Percentiles rank a stretch among this genome's conserved stretches.
These are phyloP conservation scores for Suillus spraguei DNA, from an alignment of 768 basidiomycete species.

Conservation along the genomic window DNA sequence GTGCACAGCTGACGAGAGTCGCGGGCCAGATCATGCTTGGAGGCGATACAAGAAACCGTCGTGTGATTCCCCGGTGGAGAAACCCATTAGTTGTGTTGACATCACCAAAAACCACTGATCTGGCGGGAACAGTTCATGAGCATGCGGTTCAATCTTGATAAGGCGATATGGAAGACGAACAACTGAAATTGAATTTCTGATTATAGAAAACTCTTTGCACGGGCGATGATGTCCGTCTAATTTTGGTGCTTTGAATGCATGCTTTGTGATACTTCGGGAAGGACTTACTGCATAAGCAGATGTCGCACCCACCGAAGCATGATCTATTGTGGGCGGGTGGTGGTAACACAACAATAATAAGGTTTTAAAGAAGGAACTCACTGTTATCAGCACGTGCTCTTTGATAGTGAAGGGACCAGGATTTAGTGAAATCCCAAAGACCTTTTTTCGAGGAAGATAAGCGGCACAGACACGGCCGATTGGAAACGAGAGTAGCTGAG, in stretches of 20 bases:
- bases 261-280: constrained; percentile 17
- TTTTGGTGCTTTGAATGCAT: constrained; percentile 5
- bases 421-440: constrained; percentile 66
- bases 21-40: constrained; percentile 70
- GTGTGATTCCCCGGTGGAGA: constrained; percentile 79
- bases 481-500: constrained; percentile 72
- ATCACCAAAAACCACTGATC: constrained; percentile 84
- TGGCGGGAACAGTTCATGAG: constrained; percentile 30
- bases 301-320: constrained; percentile 60
- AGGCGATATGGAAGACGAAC: constrained; percentile 35
- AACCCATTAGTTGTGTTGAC: constrained; percentile 77
- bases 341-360: constrained; percentile 32
- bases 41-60: constrained; percentile 73
- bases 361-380: constrained; percentile 37
- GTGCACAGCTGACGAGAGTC: constrained; percentile 72
- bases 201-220: constrained; percentile 76
- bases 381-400: constrained; percentile 70
- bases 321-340: constrained; percentile 28
- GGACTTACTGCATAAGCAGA: constrained; percentile 60
- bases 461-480: constrained; percentile 60
- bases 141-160: constrained; percentile 7
- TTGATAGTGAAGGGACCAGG: constrained; percentile 80
- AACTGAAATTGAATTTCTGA: constrained; percentile 62
- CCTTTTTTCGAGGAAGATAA: constrained; percentile 52
- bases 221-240: constrained; percentile 70